Evolutionary conservation across 2,329 filamentous ascomycete species (phyloP), one percentile per base, ranked within the genome.

Genomic region (Dactylellina leptospora): DNA sequence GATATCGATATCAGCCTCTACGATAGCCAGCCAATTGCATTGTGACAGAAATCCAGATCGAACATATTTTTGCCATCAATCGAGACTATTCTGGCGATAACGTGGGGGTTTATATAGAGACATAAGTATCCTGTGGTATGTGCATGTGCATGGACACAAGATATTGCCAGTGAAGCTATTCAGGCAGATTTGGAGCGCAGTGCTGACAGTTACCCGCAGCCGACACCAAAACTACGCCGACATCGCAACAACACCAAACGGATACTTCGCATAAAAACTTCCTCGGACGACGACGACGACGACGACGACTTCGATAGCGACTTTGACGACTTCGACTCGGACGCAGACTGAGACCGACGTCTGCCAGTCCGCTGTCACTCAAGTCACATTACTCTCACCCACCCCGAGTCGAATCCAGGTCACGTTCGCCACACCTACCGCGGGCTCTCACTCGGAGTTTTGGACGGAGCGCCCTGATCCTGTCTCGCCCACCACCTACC

Each of bases 181-280:
- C 54, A 68, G 54, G 62, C 62, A 66, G 58, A 64, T 48, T 47
- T 40, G 25, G 18, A 56, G 40, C 20, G 13, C 18, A 56, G 61
- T 66, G 61, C 61, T 66, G 61, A 66, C 23, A 55, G 47, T 40
- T 66, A 66, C 51, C 33, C 61, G 61, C 61, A 36, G 42, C 44
- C 42, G n/a, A 23, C 23, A 6, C 62, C 25, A 54, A 44, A 68
- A 68, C 23, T 60, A 68, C 62, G 62, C 53, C 54, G 54, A 60
- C 54, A 59, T 68, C 62, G 62, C 62, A 68, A 27, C 30, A 25
- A 36, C 40, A 20, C 16, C n/a, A n/a, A n/a, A n/a, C n/a, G n/a
- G n/a, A n/a, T n/a, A n/a, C n/a, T n/a, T n/a, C n/a, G n/a, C n/a
- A n/a, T n/a, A n/a, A n/a, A n/a, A n/a, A n/a, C n/a, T n/a, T n/a